Evolutionary conservation across 345 rosid species (phyloP), one percentile per base, ranked within the genome.

Genomic region (Pugionium cornutum): DNA sequence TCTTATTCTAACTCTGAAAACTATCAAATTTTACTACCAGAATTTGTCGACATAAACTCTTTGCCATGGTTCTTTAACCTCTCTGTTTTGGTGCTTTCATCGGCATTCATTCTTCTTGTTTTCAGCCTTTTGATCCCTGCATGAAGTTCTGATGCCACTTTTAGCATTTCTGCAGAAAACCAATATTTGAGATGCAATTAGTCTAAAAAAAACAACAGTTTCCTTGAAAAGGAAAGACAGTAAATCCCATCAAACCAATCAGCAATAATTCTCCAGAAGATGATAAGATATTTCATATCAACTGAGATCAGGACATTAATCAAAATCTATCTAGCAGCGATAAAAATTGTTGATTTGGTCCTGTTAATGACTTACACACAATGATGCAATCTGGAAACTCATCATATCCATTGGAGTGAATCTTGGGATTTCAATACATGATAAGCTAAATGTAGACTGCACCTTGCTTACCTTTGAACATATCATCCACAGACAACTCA

Each of bases 381-480:
- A 53, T 44, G 3, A 66, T 45, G 42, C 31, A 33, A 43, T 32
- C 53, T 43, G 29, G 36, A 58, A 67, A 55, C 36, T 66, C 36
- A 54, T 31, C 5, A 3, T 7, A 36, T 26, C 28, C 47, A 6
- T 6, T 62, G 1, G 42, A 54, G 5, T 31, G 30, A 46, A 18
- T 34, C 47, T 4, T 56, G 9, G 42, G 30, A 8, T 50, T 8
- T 51, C 9, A 63, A 44, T 8, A 70, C 1, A 70, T 30, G 53
- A 62, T 44, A 43, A 37, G n/a, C 62, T 29, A 29, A 48, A 57
- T 4, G 32, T 64, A 57, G 64, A 50, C 28, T 58, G 18, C 37
- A 30, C 36, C 34, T 54, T 49, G 61, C 60, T 69, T 66, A 94
- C 99, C 99, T 78, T 78, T 76, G 75, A 83, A 79, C 81, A 82